Base-by-base conservation (phyloP, 495 filamentous ascomycete species). In the Neurospora discreta region DNA sequence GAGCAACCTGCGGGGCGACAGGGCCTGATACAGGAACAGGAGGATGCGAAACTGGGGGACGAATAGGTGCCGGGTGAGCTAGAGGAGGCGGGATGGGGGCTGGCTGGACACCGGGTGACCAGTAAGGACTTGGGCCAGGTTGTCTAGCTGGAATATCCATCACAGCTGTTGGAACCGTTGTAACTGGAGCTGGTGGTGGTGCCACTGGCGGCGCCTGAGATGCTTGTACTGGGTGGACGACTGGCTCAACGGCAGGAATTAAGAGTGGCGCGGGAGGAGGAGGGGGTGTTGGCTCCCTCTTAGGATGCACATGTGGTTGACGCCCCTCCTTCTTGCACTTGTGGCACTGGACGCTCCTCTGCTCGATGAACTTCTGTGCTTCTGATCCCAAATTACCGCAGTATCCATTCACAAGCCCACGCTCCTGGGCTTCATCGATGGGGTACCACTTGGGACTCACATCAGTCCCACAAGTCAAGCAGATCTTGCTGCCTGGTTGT, bases 361-460 rank as follows among this genome's bases (percentile, higher is more conserved):
- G 85, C 13, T 84, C 82, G 38, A 85, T 78, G 70, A 87, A 85
- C 72, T 80, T 84, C 71, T 80, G 78, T 1, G 80, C 84, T 74
- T 83, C 82, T 2, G 80, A 77, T 40, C 80, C 80, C 5, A 83
- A 58, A 38, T 77, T 78, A 16, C 79, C 81, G 39, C 75, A 76
- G 43, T 83, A 79, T 7, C 82, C 83, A 72, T 86, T 85, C 3
- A 78, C 80, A 5, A 84, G 77, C 43, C 82, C 75, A 16, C 78
- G 78, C 39, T 82, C 82, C 69, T 84, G 81, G 11, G 71, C 58
- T 69, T 81, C 77, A 68, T 83, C 78, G 42, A 84, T 80, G 40
- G 82, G 77, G 81, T 88, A 87, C 89, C 89, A 91, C 72, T 84
- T 86, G 5, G 88, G 88, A 74, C 87, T 90, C 41, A 86, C 83